A percentile compares a stretch with the other conserved stretches of the same genome.
phyloP scores from a whole-genome alignment of 441 rosid species.

The Syzygium syzygioides region DNA sequence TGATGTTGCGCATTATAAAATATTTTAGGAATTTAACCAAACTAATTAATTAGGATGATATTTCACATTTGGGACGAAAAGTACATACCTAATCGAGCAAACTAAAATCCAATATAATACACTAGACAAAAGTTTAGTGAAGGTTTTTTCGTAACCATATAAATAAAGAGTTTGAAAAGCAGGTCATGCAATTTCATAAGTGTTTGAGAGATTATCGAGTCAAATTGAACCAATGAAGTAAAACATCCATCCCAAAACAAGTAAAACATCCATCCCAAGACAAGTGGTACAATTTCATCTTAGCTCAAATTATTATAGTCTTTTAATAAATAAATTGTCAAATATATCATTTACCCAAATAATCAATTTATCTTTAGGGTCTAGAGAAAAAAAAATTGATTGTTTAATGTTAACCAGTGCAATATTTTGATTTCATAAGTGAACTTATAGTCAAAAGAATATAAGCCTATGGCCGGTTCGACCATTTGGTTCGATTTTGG shows the following conservation, averaged over 20 bases:
- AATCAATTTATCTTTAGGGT: background rate
- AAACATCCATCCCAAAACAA: background rate
- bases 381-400: background rate
- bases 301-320: background rate
- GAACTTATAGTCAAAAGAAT: background rate
- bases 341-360: background rate
- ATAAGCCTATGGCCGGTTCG: fast-evolving
- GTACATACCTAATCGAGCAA: background rate
- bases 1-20: background rate
- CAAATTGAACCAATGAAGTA: background rate
- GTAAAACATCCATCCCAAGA: background rate
- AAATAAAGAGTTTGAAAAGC: background rate
- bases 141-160: background rate
- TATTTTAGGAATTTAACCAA: background rate
- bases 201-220: background rate
- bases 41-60: background rate
- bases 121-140: background rate
- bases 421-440: background rate
- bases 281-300: background rate
- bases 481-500: fast-evolving
- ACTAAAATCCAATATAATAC: background rate
- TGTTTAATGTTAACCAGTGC: background rate
- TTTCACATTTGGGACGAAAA: background rate
- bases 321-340: background rate
- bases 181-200: background rate